These are phyloP conservation scores for Peronosclerospora sorghi DNA, from an alignment of 352 stramenopile species.

Conservation along the genomic window DNA sequence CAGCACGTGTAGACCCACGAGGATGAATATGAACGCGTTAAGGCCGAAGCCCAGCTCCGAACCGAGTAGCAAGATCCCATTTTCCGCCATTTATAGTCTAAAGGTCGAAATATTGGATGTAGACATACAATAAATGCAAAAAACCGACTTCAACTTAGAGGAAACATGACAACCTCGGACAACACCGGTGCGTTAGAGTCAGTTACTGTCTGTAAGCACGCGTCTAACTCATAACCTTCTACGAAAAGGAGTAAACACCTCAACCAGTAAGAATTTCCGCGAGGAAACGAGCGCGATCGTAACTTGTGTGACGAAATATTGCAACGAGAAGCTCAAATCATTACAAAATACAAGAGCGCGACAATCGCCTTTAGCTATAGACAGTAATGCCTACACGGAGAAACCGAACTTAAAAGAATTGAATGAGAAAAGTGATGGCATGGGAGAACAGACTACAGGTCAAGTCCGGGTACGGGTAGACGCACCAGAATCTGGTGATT, in stretches of 20 bases:
- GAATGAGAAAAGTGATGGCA: neutral
- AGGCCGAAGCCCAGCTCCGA: slow-evolving; percentile 39
- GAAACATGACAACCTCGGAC: neutral
- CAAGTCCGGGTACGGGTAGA: neutral
- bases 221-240: neutral
- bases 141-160: slow-evolving; percentile 7
- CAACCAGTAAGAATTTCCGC: slow-evolving; percentile 3
- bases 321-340: slow-evolving; percentile 1
- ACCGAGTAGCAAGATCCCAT: slow-evolving; percentile 25
- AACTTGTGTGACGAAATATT: slow-evolving; percentile 1
- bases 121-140: neutral
- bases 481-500: neutral
- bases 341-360: neutral
- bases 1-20: slow-evolving; percentile 63
- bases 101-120: slow-evolving; percentile 1
- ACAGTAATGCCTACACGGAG: neutral
- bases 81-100: slow-evolving; percentile 1
- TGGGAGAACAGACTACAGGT: neutral
- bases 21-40: slow-evolving; percentile 53
- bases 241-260: neutral
- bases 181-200: slow-evolving; percentile 1
- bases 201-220: neutral
- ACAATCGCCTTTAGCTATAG: neutral
- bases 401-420: neutral
- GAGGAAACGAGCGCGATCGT: slow-evolving; percentile 8